Evolutionary conservation across 352 stramenopile species (phyloP).

Genomic region (Phytophthora brassicae): DNA sequence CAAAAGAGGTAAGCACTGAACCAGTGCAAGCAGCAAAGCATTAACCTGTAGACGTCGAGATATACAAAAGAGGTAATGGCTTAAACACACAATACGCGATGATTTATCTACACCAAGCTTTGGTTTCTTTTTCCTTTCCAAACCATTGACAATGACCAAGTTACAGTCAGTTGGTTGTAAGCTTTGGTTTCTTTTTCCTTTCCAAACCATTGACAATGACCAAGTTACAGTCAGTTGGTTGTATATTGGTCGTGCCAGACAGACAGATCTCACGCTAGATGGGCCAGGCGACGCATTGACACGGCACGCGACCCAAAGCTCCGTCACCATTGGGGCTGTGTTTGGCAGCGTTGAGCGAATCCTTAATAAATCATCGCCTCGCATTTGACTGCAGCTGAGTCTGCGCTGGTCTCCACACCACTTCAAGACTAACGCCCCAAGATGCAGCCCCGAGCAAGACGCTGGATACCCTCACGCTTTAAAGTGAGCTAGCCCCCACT

Average conservation of each 20-base stretch:
- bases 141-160: too few relatives aligned
- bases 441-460: not conserved
- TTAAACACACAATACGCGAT: conserved; percentile 18
- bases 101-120: conserved; percentile 21
- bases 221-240: conserved; percentile 13
- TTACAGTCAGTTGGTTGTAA: conserved; percentile 18
- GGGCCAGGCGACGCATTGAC: not conserved
- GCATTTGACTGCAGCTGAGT: conserved; percentile 4
- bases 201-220: too few relatives aligned
- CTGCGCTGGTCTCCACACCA: conserved; percentile 1
- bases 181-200: too few relatives aligned
- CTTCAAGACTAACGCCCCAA: not conserved
- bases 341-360: conserved; percentile 12
- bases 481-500: conserved; percentile 9
- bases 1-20: conserved; percentile 46
- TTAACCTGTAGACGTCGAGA: conserved; percentile 43
- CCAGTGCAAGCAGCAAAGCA: conserved; percentile 80
- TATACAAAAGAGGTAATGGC: not conserved
- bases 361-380: conserved; percentile 23
- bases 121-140: too few relatives aligned
- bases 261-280: not conserved
- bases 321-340: not conserved
- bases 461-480: not conserved
- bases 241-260: conserved; percentile 12
- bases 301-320: not conserved